These are phyloP conservation scores for Nakaseomyces delphensis DNA, from an alignment of 1,139 yeast genomes.

Conservation along the genomic window DNA sequence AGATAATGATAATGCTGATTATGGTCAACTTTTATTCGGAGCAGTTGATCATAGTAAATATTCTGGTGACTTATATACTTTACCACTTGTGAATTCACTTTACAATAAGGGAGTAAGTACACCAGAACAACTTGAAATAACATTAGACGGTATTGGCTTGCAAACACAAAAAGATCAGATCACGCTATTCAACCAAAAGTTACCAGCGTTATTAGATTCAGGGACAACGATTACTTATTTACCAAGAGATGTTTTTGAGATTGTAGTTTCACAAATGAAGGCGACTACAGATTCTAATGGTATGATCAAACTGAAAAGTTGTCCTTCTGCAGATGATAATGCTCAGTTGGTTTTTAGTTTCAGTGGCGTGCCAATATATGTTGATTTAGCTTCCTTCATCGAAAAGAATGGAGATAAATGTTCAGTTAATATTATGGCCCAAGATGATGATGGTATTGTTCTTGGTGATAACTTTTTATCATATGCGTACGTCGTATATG, in stretches of 20 bases:
- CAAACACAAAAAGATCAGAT: slow-evolving; percentile 26
- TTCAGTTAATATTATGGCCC: slow-evolving; percentile 31
- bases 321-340: slow-evolving; percentile 25
- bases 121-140: slow-evolving; percentile 40
- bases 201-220: slow-evolving; percentile 51
- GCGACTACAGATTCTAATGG: slow-evolving; percentile 34
- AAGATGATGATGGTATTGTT: slow-evolving; percentile 31
- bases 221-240: slow-evolving; percentile 57
- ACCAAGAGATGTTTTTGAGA: slow-evolving; percentile 35
- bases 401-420: slow-evolving; percentile 24
- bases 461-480: slow-evolving; percentile 70
- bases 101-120: slow-evolving; percentile 21
- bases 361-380: slow-evolving; percentile 42
- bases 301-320: slow-evolving; percentile 11
- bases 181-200: slow-evolving; percentile 22
- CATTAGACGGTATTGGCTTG: slow-evolving; percentile 36
- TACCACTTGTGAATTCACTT: slow-evolving; percentile 39
- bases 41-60: slow-evolving; percentile 50
- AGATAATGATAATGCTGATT: slow-evolving; percentile 33
- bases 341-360: slow-evolving; percentile 38
- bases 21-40: slow-evolving; percentile 47
- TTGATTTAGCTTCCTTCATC: slow-evolving; percentile 39
- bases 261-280: slow-evolving; percentile 35
- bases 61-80: slow-evolving; percentile 38
- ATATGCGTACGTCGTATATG: slow-evolving; percentile 68